Percentiles rank a stretch among this genome's conserved stretches.
These are phyloP conservation scores for Fusarium graminum DNA, from an alignment of 2,329 filamentous ascomycete species.

Conservation along the genomic window DNA sequence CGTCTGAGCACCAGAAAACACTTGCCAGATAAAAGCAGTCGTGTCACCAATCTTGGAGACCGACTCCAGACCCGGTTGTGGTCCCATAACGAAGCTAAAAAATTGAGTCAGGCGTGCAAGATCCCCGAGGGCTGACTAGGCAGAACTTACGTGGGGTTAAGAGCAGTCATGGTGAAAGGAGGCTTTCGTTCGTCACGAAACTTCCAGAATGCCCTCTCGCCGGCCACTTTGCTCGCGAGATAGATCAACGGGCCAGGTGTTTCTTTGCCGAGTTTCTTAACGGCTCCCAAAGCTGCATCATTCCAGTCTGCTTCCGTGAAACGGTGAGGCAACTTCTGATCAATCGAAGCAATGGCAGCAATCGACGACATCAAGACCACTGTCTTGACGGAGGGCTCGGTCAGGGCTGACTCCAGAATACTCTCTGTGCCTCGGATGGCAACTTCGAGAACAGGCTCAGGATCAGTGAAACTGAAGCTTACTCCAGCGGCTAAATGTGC, in stretches of 20 bases:
- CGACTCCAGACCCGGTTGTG: conserved; percentile 36
- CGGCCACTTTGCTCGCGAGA: conserved; percentile 41
- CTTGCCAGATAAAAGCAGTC: conserved; percentile 43
- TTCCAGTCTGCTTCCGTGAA: conserved; percentile 48
- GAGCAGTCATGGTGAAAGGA: conserved; percentile 40
- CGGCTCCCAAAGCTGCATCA: conserved; percentile 25
- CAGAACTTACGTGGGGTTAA: conserved; percentile 44
- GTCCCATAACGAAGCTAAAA: conserved; percentile 46
- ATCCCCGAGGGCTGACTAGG: fast-evolving
- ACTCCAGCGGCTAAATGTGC: conserved; percentile 43
- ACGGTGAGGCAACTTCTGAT: conserved; percentile 15
- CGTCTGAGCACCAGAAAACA: conserved; percentile 44
- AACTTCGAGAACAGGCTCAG: conserved; percentile 38
- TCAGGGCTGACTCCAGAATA: conserved; percentile 41
- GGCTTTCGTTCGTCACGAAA: conserved; percentile 43
- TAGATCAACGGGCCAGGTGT: conserved; percentile 40
- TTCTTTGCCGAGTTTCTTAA: conserved; percentile 42
- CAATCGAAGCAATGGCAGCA: conserved; percentile 27
- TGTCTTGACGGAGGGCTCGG: conserved; percentile 41
- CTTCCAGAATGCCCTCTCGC: conserved; percentile 45
- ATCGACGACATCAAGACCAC: conserved; percentile 47
- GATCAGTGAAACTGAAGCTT: conserved; percentile 40
- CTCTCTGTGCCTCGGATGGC: conserved; percentile 39
- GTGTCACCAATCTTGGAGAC: conserved; percentile 40
- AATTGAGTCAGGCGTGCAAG: not conserved